Conservation (phyloP, 2,329 filamentous ascomycete genomes). For the Claviceps paspali region DNA sequence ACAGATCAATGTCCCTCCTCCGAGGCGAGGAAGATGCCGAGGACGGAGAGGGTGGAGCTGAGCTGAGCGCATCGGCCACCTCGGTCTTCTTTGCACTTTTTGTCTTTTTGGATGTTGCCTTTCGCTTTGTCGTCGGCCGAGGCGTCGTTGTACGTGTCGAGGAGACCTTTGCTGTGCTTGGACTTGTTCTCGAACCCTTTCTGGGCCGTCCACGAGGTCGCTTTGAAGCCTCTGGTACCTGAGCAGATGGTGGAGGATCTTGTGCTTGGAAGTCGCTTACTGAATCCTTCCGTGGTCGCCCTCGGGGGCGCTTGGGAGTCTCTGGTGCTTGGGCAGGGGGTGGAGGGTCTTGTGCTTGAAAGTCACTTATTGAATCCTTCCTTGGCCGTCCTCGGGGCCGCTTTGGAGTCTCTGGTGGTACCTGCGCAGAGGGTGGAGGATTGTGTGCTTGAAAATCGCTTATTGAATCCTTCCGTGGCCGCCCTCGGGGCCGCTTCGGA, state of each 20-base stretch:
- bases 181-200: conserved; percentile 15
- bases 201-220: conserved; percentile 25
- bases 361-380: conserved; percentile 13
- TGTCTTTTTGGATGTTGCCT: conserved; percentile 2
- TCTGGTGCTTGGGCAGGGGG: conserved; percentile 19
- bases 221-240: conserved; percentile 19
- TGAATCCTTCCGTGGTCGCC: conserved; percentile 19
- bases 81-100: conserved; percentile 19
- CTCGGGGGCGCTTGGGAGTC: conserved; percentile 17
- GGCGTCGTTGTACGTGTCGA: background rate
- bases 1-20: conserved; percentile 23
- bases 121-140: background rate
- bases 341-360: conserved; percentile 18
- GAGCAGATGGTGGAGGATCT: conserved; percentile 21
- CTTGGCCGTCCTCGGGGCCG: conserved; percentile 18
- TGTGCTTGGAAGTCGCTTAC: conserved; percentile 11
- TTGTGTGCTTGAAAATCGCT: conserved; percentile 14
- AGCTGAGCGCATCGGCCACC: conserved; percentile 16
- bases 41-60: conserved; percentile 21
- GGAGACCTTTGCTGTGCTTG: conserved; percentile 4
- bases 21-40: conserved; percentile 29
- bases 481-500: conserved; percentile 17
- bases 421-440: conserved; percentile 20
- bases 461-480: conserved; percentile 18
- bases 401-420: conserved; percentile 16